Evolutionary conservation across 2,329 filamentous ascomycete genomes (phyloP), one percentile per base, ranked within the genome.

Genomic region (Penicillium sp.): DNA sequence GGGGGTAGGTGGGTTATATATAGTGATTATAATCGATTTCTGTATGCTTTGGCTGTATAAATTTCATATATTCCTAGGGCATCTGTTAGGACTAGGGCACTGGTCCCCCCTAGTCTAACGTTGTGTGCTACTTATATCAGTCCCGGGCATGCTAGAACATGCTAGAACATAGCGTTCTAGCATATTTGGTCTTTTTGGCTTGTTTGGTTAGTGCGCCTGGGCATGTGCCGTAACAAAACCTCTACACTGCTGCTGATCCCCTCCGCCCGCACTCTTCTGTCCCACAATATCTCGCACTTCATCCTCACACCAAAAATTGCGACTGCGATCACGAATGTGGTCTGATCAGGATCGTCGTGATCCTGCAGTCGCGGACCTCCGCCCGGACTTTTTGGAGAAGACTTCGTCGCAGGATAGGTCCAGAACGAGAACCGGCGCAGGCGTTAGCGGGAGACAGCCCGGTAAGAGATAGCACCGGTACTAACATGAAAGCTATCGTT

Each of bases 401-500:
- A 11, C n/a, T 29, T 16, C 38, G 38, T 18, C 38, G 32, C 10
- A 31, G 8, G 14, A 23, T 11, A 29, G 19, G 25, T 18, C 11
- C 7, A 6, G 13, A 34, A 11, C 17, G 19, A 37, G 27, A 31
- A 18, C 35, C 35, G 23, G 27, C 13, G 11, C 26, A 37, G 13
- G 26, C 15, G n/a, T 31, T 37, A 15, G 26, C 17, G 7, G 27
- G 3, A 17, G 19, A 31, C 8, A 41, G 33, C 21, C 15, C 33
- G 25, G 20, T 18, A 23, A 28, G 20, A 26, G 19, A 21, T 36
- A 17, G 14, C 11, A 25, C 9, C 4, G 27, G 26, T 14, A 21
- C 25, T 10, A 34, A 42, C 23, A 33, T 37, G 39, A 37, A 42
- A 26, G 33, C 13, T 11, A 5, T 39, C 8, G 20, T 36, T 11